Evolutionary conservation across 768 basidiomycete genomes (phyloP), one percentile per base, ranked within the genome.

Genomic region (Albatrellus ellisii): DNA sequence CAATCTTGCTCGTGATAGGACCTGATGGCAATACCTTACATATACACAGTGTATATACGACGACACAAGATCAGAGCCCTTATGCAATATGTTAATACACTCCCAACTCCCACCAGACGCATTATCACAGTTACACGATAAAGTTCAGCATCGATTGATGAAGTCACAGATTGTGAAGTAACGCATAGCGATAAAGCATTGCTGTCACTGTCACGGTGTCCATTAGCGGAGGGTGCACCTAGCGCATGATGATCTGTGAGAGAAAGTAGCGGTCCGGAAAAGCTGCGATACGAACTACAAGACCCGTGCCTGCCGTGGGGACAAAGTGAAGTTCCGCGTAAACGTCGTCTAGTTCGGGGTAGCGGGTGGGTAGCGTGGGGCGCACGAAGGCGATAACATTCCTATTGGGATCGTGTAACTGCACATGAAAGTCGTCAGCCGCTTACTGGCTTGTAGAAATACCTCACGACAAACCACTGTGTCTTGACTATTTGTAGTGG

Each of bases 221-320:
- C 86, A 88, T 88, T 60, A 88, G 78, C 51, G 86, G 86, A 40
- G 84, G 85, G 56, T 86, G 84, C 68, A 75, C 81, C 84, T 86
- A 55, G 41, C 45, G 37, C 44, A 42, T 34, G 17, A 29, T 40
- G n/a, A 37, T 35, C n/a, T 22, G 42, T 44, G 41, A 46, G 37
- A 17, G 41, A 36, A 4, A 31, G 26, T 37, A 44, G 44, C 36
- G 43, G 47, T 33, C 36, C 29, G 48, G 43, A 42, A 36, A 7
- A 18, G 17, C 42, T 26, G 27, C 37, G 40, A 31, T 50, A 50
- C 57, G 62, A 63, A 87, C 86, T 62, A 89, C 81, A 44, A 83
- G 83, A 35, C 85, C 84, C 53, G 76, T 72, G 34, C 87, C 86
- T 42, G 80, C 84, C 39, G 64, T 70, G 54, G 80, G 79, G 58